Conservation (phyloP, 768 basidiomycete species). For the Scleroderma citrinum region DNA sequence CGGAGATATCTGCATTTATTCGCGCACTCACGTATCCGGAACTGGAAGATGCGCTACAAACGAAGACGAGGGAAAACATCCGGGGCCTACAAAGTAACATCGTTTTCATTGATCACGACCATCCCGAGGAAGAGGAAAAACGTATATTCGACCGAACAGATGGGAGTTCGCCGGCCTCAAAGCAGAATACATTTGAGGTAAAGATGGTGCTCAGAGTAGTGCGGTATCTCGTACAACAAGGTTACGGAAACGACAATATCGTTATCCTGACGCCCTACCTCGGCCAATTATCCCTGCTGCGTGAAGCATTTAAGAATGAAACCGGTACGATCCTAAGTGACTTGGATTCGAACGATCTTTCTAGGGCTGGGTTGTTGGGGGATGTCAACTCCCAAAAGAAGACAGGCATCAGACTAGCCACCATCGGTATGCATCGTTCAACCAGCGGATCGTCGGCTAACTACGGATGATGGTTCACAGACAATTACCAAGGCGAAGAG, state of each 20-base stretch:
- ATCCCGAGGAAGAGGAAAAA: slow-evolving; percentile 47
- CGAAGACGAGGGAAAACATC: slow-evolving; percentile 44
- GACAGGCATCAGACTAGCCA: slow-evolving; percentile 49
- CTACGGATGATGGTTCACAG: slow-evolving; percentile 34
- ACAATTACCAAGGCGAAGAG: slow-evolving; percentile 77
- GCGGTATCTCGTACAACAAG: slow-evolving; percentile 61
- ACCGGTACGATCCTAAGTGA: slow-evolving; percentile 60
- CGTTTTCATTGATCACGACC: slow-evolving; percentile 53
- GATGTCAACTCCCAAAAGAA: slow-evolving; percentile 35
- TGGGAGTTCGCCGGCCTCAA: slow-evolving; percentile 44
- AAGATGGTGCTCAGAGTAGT: slow-evolving; percentile 62
- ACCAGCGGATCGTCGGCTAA: background rate
- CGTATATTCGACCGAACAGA: slow-evolving; percentile 44
- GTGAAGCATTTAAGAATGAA: slow-evolving; percentile 35
- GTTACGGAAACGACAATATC: slow-evolving; percentile 53
- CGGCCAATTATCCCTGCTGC: slow-evolving; percentile 54
- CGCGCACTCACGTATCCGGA: slow-evolving; percentile 64
- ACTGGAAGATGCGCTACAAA: slow-evolving; percentile 48
- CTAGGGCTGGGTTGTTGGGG: slow-evolving; percentile 49
- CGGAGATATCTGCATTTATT: slow-evolving; percentile 61
- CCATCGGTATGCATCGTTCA: slow-evolving; percentile 44
- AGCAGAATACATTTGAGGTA: slow-evolving; percentile 55
- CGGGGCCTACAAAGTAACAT: slow-evolving; percentile 52
- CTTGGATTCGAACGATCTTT: slow-evolving; percentile 53
- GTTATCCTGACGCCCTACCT: slow-evolving; percentile 68